These are phyloP conservation scores for Acanthamoeba rhysodes DNA, from an alignment of 208 protist species.

Conservation along the genomic window DNA sequence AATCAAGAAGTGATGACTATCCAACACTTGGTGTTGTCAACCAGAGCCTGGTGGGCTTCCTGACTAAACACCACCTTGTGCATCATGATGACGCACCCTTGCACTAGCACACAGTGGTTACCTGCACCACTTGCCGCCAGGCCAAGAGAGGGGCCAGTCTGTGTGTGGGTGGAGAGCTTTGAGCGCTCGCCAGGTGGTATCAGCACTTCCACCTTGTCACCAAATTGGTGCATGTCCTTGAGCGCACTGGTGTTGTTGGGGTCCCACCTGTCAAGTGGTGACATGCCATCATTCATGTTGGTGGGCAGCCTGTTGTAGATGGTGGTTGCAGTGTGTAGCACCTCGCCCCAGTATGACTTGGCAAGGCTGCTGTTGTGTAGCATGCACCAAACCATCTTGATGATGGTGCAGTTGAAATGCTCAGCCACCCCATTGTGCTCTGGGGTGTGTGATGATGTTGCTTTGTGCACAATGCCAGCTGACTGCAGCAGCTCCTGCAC, in stretches of 20 bases:
- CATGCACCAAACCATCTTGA: background rate
- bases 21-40: no score
- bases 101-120: background rate
- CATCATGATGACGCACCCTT: background rate
- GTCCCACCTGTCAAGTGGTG: background rate
- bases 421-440: conserved; percentile 38
- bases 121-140: no score
- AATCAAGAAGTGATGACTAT: no score
- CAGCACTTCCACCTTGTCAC: no score
- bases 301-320: background rate
- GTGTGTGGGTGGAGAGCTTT: background rate
- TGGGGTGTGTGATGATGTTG: background rate
- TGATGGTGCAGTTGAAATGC: background rate
- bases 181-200: background rate
- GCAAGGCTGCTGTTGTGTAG: background rate
- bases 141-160: background rate
- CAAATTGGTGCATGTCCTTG: background rate
- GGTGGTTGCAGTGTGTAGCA: background rate
- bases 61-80: background rate
- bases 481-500: background rate
- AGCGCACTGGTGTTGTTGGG: background rate
- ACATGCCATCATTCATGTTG: background rate
- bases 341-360: background rate
- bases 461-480: background rate
- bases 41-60: background rate